Conservation (phyloP, 306 rosid species). For the Fragaria iinumae region DNA sequence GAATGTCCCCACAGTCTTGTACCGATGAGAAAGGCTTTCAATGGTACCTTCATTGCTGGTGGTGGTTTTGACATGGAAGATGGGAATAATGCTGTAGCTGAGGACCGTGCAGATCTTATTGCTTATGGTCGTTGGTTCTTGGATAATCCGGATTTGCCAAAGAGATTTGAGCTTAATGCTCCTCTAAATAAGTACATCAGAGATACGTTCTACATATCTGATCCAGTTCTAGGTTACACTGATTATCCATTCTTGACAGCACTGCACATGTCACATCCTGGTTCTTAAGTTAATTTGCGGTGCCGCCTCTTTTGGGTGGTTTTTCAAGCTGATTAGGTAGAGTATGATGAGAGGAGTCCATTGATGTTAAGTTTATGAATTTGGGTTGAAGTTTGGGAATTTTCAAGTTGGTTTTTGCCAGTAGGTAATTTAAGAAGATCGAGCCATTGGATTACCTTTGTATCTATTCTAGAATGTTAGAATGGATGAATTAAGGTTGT, state of each 20-base stretch:
- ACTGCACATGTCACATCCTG: not conserved
- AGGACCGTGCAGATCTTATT: constrained; percentile 37
- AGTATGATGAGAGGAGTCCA: too few species aligned
- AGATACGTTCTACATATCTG: constrained; percentile 40
- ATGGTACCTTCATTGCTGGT: constrained; percentile 53
- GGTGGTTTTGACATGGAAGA: constrained; percentile 49
- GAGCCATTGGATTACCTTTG: too few species aligned
- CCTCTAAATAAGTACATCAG: constrained; percentile 38
- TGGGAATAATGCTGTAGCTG: constrained; percentile 38
- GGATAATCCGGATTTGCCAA: constrained; percentile 61
- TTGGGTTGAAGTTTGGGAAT: too few species aligned
- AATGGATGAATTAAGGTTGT: too few species aligned
- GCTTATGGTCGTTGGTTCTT: constrained; percentile 53
- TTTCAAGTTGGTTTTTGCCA: too few species aligned
- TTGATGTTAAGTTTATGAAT: too few species aligned
- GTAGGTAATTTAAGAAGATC: too few species aligned
- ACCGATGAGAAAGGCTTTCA: constrained; percentile 49
- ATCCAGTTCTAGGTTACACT: constrained; percentile 54
- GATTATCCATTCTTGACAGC: constrained; percentile 37
- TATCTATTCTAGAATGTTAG: too few species aligned
- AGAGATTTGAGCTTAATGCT: constrained; percentile 44
- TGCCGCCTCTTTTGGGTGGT: too few species aligned
- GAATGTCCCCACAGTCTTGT: constrained; percentile 34
- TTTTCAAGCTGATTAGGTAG: too few species aligned
- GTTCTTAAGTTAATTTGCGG: too few species aligned